Percentiles rank a stretch among this genome's conserved stretches.
Conservation (phyloP, 139 green algal species). For the Volvox africanus region DNA sequence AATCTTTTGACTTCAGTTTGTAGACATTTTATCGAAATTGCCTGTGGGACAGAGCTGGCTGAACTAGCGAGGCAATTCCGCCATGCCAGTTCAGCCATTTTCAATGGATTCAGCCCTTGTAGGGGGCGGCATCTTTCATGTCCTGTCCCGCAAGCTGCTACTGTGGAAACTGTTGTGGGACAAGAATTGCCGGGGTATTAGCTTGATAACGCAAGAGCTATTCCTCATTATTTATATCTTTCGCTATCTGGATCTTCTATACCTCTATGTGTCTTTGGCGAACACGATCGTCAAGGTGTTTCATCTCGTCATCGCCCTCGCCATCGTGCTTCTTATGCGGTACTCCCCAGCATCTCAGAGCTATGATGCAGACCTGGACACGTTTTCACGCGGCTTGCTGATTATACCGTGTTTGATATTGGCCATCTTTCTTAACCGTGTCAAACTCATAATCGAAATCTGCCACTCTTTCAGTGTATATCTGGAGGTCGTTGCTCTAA, state of each 20-base stretch:
- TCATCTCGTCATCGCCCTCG: slow-evolving; percentile 44
- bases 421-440: slow-evolving; percentile 50
- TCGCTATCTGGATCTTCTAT: slow-evolving; percentile 55
- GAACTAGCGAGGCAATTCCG: background rate
- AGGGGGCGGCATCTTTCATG: slow-evolving; percentile 25
- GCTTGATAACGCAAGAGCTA: slow-evolving; percentile 47
- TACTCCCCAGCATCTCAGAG: slow-evolving; percentile 38
- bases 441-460: slow-evolving; percentile 55
- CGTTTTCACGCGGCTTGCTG: slow-evolving; percentile 19
- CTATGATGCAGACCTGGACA: slow-evolving; percentile 54
- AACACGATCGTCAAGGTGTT: slow-evolving; percentile 49
- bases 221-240: slow-evolving; percentile 49
- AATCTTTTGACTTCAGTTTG: no score
- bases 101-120: slow-evolving; percentile 11
- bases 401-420: slow-evolving; percentile 44
- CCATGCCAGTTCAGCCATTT: slow-evolving; percentile 16
- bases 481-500: slow-evolving; percentile 46
- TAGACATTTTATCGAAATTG: no score
- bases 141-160: slow-evolving; percentile 35
- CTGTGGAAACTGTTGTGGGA: slow-evolving; percentile 52
- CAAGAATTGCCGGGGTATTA: slow-evolving; percentile 52
- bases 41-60: background rate
- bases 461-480: slow-evolving; percentile 53
- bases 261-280: slow-evolving; percentile 17
- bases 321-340: slow-evolving; percentile 55